Conservation (phyloP, 495 filamentous ascomycete genomes). For the Platismatia glauca region DNA sequence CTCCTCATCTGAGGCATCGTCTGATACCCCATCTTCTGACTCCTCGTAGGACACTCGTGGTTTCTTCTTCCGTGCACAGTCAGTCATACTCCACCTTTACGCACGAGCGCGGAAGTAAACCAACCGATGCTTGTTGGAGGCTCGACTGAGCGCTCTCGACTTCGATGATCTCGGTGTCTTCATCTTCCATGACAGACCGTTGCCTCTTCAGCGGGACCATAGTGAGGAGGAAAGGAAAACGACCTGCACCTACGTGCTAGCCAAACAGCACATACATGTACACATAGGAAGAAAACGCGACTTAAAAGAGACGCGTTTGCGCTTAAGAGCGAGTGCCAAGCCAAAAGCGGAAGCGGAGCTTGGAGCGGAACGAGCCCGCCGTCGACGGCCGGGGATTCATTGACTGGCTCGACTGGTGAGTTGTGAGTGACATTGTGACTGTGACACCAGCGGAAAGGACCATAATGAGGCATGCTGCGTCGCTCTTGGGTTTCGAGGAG, state of each 20-base stretch:
- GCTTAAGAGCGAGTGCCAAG: not conserved
- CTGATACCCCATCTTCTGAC: constrained; percentile 22
- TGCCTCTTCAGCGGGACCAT: constrained; percentile 43
- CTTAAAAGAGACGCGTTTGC: not conserved
- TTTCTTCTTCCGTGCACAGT: constrained; percentile 23
- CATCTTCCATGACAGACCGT: constrained; percentile 35
- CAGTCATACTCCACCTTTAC: constrained; percentile 15
- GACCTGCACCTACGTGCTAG: not conserved
- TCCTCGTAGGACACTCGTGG: constrained; percentile 21
- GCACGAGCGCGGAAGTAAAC: constrained; percentile 21
- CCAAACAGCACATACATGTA: not conserved
- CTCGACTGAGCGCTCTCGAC: constrained; percentile 38
- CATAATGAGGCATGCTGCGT: constrained; percentile 5
- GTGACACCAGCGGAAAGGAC: not conserved
- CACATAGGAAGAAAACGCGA: not conserved
- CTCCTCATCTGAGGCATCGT: constrained; percentile 35
- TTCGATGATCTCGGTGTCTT: constrained; percentile 41
- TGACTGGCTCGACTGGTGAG: not conserved
- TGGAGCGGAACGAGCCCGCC: no score
- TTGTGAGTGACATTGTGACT: not conserved
- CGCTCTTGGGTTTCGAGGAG: not conserved
- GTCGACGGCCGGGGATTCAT: no score
- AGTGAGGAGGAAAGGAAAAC: not conserved
- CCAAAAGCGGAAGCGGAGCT: no score
- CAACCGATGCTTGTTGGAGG: constrained; percentile 39